Percentiles rank a stretch among this genome's conserved stretches.
These are phyloP conservation scores for Pythium volutum DNA, from an alignment of 352 stramenopile species.

Conservation along the genomic window DNA sequence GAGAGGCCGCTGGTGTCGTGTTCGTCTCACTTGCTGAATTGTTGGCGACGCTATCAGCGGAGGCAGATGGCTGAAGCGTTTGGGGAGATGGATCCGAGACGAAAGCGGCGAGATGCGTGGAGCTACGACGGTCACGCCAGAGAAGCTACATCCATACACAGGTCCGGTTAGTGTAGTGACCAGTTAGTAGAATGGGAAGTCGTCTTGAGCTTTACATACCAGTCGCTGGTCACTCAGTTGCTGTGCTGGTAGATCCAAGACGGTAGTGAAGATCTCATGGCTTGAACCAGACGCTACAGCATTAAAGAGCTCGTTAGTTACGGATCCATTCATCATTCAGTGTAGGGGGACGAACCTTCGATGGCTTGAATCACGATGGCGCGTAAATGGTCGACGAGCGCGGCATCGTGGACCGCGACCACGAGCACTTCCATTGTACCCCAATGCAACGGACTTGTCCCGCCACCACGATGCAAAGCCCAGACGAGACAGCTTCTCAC, in stretches of 20 bases:
- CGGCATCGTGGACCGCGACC: constrained; percentile 9
- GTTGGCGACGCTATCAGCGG: not conserved
- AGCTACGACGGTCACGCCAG: constrained; percentile 6
- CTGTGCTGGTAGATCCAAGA: not conserved
- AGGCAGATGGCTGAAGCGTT: not conserved
- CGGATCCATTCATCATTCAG: not conserved
- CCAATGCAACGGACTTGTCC: too few relatives aligned
- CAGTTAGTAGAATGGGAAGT: too few relatives aligned
- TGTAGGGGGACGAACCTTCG: not conserved
- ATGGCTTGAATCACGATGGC: constrained; percentile 6
- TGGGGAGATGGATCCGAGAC: not conserved
- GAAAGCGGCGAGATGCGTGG: not conserved
- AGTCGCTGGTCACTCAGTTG: not conserved
- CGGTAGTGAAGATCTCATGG: not conserved
- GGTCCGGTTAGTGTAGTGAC: too few relatives aligned
- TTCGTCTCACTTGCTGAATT: not conserved
- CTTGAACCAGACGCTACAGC: not conserved
- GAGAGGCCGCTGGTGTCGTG: not conserved
- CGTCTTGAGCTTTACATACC: too few relatives aligned
- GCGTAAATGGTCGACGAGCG: constrained; percentile 7
- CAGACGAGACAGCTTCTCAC: too few relatives aligned
- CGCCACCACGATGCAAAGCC: too few relatives aligned
- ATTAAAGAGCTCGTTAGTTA: too few relatives aligned
- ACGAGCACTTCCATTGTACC: constrained; percentile 13
- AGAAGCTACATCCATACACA: constrained; percentile 11